Evolutionary conservation across 2,329 filamentous ascomycete genomes (phyloP), one percentile per base, ranked within the genome.

Genomic region (Penicillium sp.): DNA sequence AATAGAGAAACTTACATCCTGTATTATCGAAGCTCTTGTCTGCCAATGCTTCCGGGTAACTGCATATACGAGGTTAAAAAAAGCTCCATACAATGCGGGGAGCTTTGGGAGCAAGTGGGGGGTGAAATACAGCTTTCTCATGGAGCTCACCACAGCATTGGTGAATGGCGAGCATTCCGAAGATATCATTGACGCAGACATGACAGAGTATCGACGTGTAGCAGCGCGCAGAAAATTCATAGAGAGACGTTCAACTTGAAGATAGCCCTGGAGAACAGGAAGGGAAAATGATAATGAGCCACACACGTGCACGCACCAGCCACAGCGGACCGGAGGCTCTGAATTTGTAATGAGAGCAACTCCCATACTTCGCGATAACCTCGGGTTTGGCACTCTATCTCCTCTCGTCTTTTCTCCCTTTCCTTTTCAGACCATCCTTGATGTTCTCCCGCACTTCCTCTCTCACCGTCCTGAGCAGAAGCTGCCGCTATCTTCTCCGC

Each of bases 1-100:
- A 26, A 9, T 3, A 9, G 9, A 9, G 3, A 26, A 31, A 49
- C 75, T 60, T 66, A 81, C 80, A 68, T 48, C 93, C 93, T n/a
- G 94, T 95, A 64, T 98, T 98, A 68, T 98, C 93, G 79, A 90
- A 98, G 57, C 85, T 83, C 60, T 84, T 84, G 65, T 97, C 93
- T 9, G 93, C 93, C 37, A 96, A 76, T 53, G 82, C 82, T 65
- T 94, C 88, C 0, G 93, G 93, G 66, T 95, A 98, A 52, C 89
- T 93, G 56, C 50, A 48, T 44, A 24, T 35, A 29, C 15, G n/a
- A 40, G 47, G 47, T 46, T 58, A 42, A 38, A 35, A 19, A 34
- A 47, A 53, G 49, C 45, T 55, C 28, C 33, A 49, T 44, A 10
- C 4, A 48, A 26, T 47, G 39, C 48, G 46, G 45, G 51, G 46